Base-by-base conservation (phyloP, 2,329 filamentous ascomycete species). In the Pseudogymnoascus verrucosus region DNA sequence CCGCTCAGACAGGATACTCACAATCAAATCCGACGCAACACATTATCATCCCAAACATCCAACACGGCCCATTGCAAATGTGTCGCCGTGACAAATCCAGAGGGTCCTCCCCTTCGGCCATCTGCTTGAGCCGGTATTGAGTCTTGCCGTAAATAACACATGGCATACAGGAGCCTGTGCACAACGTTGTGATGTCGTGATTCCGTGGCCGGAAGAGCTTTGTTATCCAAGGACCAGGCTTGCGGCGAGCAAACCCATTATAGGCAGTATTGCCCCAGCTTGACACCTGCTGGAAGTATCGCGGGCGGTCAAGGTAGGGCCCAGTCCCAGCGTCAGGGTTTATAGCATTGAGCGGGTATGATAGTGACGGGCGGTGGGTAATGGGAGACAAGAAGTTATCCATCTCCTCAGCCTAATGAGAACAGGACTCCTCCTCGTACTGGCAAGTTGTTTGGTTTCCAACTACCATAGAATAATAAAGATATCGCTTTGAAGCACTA, bases 61-160 rank as follows among this genome's bases (percentile, higher is more conserved):
- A 70, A 62, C 78, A 80, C 16, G 74, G 67, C 2, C 67, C 69
- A 65, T 79, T 80, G n/a, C 73, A 74, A 5, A 69, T 66, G 64
- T 67, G 67, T 64, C 74, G 69, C 1, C 68, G 70, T 3, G 76
- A 71, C 71, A 79, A 65, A 62, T 80, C 75, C 5, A 74, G 75
- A 1, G 77, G 72, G 63, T 79, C 76, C 23, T 75, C 71, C 59
- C 76, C 75, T 11, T 69, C 67, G 5, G 68, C 68, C 54, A 76
- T 74, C 59, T 73, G 74, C 1, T 71, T 69, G 2, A 80, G 70
- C 6, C 78, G 74, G 70, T 79, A 76, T 12, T 77, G 70, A 2
- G 77, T 79, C 59, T 76, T 76, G 4, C 77, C 76, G 66, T 78
- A 77, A 6, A 79, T 64, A 3, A 76, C 70, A 67, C 78, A 80